A percentile compares a stretch with the other conserved stretches of the same genome.
Evolutionary conservation across 139 green algal species (phyloP).

Genomic region (Auxenochlorella pyrenoidosa): DNA sequence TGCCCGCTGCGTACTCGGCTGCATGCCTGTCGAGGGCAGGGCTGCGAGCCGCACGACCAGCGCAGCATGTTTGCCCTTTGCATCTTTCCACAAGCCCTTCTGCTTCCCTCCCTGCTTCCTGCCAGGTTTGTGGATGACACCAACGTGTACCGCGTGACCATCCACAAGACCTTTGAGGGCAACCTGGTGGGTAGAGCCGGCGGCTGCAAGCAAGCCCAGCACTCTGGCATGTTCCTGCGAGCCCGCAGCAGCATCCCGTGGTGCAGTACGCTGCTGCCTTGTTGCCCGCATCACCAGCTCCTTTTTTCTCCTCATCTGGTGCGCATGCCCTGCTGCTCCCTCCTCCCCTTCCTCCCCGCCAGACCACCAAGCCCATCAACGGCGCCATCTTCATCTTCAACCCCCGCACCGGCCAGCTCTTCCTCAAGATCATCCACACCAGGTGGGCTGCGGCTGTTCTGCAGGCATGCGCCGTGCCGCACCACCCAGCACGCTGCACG

Average conservation of each 20-base stretch:
- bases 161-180: slow-evolving; percentile 99
- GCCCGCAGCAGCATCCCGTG: not conserved
- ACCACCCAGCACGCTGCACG: too few species aligned
- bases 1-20: too few species aligned
- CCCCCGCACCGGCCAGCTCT: slow-evolving; percentile 97
- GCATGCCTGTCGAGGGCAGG: too few species aligned
- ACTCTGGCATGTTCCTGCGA: not conserved
- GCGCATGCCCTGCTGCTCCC: not conserved
- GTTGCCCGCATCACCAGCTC: too few species aligned
- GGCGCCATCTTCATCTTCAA: slow-evolving; percentile 99
- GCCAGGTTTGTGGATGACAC: slow-evolving; percentile 98
- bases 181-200: slow-evolving; percentile 74
- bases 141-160: slow-evolving; percentile 99
- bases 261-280: not conserved
- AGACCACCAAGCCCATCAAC: slow-evolving; percentile 62
- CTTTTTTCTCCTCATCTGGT: not conserved
- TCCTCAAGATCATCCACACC: slow-evolving; percentile 99
- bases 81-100: not conserved
- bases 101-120: not conserved
- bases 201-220: not conserved
- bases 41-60: too few species aligned
- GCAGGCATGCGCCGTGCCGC: not conserved
- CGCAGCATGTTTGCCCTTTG: too few species aligned
- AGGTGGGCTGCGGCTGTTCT: slow-evolving; percentile 20
- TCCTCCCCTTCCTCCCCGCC: not conserved